Conservation (phyloP, 768 basidiomycete species). For the Neoboletus magnificus region DNA sequence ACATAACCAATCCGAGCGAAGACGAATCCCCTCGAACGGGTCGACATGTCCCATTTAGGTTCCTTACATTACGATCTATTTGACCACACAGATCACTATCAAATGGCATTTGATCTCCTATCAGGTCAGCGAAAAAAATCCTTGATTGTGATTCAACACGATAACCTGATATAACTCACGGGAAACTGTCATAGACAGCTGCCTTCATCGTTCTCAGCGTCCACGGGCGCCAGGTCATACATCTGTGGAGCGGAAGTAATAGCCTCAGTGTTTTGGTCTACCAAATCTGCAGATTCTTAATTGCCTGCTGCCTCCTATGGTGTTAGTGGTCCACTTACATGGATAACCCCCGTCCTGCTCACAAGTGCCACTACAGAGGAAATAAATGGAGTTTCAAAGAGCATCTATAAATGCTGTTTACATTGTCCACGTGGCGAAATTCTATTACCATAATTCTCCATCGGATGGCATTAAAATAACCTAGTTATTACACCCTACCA, state of each 20-base stretch:
- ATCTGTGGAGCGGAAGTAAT: constrained; percentile 4
- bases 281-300: constrained; percentile 21
- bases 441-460: constrained; percentile 27
- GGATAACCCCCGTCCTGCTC: background rate
- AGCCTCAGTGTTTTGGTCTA: background rate
- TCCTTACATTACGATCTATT: background rate
- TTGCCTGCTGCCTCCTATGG: constrained; percentile 11
- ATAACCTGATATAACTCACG: background rate
- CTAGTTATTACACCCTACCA: constrained; percentile 44
- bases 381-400: background rate
- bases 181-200: background rate
- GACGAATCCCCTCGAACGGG: background rate
- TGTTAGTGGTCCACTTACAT: background rate
- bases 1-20: constrained; percentile 2
- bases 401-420: background rate
- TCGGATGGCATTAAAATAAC: constrained; percentile 2
- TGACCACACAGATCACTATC: constrained; percentile 4
- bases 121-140: background rate
- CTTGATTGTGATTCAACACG: background rate
- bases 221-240: background rate
- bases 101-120: constrained; percentile 1
- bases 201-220: background rate
- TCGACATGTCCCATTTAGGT: background rate
- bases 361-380: background rate
- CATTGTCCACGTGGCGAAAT: constrained; percentile 7